Conservation (phyloP, 331 rosid genomes). For the Quercus phellos region DNA sequence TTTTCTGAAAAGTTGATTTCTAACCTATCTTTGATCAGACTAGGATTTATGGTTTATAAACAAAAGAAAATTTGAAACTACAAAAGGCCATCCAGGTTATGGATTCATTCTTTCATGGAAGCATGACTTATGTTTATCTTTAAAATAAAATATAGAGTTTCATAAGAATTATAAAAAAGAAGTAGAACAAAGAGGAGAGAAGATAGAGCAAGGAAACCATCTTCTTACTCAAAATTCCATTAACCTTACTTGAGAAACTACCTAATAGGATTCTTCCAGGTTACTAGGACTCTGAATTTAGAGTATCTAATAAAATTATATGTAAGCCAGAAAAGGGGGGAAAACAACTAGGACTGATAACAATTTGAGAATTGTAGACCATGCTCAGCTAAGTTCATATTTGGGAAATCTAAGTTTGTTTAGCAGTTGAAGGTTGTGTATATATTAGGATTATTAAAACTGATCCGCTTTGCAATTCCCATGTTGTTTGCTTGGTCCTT, state of each 20-base stretch:
- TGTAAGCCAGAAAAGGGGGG: not conserved
- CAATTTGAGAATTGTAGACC: no score
- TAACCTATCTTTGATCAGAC: no score
- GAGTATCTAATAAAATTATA: not conserved
- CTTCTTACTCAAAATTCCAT: not conserved
- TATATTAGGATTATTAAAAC: no score
- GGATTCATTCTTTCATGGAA: not conserved
- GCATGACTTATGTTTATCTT: not conserved
- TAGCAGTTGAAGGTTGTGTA: no score
- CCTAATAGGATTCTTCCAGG: not conserved
- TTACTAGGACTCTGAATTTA: not conserved
- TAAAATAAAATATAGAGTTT: not conserved
- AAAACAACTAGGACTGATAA: not conserved
- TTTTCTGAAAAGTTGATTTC: no score
- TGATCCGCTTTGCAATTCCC: not conserved
- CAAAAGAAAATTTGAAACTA: no score
- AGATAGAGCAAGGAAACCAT: not conserved
- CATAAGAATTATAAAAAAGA: not conserved
- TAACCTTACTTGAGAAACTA: not conserved
- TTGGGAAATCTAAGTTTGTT: no score
- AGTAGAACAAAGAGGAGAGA: not conserved
- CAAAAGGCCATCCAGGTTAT: not conserved
- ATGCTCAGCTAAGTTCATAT: constrained; percentile 7
- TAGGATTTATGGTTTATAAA: no score
- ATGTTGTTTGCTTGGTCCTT: not conserved